Conservation (phyloP, 2,329 filamentous ascomycete genomes). For the Hypocrella siamensis region DNA sequence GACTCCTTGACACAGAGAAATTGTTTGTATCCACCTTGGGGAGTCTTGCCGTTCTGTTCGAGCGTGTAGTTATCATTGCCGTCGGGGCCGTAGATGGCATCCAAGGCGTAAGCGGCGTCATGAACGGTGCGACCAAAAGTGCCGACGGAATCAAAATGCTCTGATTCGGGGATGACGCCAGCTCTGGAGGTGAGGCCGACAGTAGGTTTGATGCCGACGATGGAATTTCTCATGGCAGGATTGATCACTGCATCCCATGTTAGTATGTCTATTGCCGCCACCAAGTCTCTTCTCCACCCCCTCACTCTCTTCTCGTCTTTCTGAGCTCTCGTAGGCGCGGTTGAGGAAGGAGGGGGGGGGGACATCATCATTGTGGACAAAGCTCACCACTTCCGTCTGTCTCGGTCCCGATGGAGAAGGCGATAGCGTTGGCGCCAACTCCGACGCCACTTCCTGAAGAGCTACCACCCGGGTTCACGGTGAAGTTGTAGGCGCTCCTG, state of each 20-base stretch:
- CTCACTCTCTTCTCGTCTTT: too few species aligned
- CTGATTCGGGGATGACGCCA: constrained; percentile 48
- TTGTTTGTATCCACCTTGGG: constrained; percentile 37
- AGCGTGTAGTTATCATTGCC: constrained; percentile 48
- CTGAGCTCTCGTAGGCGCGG: too few species aligned
- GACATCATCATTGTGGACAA: too few species aligned
- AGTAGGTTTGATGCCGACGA: constrained; percentile 64
- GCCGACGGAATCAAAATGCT: constrained; percentile 55
- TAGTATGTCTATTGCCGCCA: neutral
- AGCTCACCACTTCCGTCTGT: constrained; percentile 47
- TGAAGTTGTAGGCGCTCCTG: constrained; percentile 52
- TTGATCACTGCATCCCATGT: constrained; percentile 38
- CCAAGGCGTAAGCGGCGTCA: constrained; percentile 51
- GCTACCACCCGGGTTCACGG: constrained; percentile 51
- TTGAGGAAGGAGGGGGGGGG: neutral
- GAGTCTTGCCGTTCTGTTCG: constrained; percentile 37
- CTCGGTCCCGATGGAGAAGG: constrained; percentile 57
- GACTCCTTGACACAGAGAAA: constrained; percentile 36
- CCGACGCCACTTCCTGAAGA: constrained; percentile 51
- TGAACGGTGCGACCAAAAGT: constrained; percentile 49
- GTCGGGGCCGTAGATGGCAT: constrained; percentile 53
- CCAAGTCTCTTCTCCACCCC: too few species aligned
- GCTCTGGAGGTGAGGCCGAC: constrained; percentile 54
- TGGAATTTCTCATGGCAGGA: constrained; percentile 50
- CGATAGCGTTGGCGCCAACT: constrained; percentile 45